Evolutionary conservation across 352 stramenopile genomes (phyloP).

Genomic region (Peronosclerospora sorghi): DNA sequence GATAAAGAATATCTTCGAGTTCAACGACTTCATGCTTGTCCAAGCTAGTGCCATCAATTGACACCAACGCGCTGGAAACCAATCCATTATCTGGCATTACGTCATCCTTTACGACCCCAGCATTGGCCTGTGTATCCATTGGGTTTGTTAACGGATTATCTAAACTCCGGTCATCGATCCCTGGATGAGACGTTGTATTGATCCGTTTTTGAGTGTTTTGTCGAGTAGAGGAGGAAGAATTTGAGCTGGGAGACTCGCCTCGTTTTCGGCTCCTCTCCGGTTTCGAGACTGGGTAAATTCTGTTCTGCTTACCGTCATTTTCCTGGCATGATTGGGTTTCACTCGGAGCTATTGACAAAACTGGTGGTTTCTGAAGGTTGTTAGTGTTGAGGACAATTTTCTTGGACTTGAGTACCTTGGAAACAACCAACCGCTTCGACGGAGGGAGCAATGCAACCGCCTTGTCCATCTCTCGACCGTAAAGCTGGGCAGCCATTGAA

Average conservation of each 20-base stretch:
- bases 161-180: not conserved
- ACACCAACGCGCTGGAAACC: constrained; percentile 4
- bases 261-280: constrained; percentile 37
- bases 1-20: constrained; percentile 35
- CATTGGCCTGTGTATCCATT: not conserved
- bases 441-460: constrained; percentile 44
- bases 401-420: constrained; percentile 43
- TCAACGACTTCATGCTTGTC: constrained; percentile 7
- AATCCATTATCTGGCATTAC: not conserved
- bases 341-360: constrained; percentile 4
- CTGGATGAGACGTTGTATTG: constrained; percentile 13
- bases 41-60: not conserved
- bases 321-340: constrained; percentile 9
- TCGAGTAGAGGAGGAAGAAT: constrained; percentile 24
- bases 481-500: constrained; percentile 32
- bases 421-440: constrained; percentile 37
- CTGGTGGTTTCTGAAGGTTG: constrained; percentile 4
- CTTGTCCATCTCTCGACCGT: constrained; percentile 39
- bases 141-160: not conserved
- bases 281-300: constrained; percentile 1
- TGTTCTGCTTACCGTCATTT: constrained; percentile 14
- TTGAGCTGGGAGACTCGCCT: constrained; percentile 33
- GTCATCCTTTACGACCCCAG: not conserved
- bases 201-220: constrained; percentile 35
- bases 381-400: constrained; percentile 38